Conservation (phyloP, 495 filamentous ascomycete species). For the Hypoxylon perforatum region DNA sequence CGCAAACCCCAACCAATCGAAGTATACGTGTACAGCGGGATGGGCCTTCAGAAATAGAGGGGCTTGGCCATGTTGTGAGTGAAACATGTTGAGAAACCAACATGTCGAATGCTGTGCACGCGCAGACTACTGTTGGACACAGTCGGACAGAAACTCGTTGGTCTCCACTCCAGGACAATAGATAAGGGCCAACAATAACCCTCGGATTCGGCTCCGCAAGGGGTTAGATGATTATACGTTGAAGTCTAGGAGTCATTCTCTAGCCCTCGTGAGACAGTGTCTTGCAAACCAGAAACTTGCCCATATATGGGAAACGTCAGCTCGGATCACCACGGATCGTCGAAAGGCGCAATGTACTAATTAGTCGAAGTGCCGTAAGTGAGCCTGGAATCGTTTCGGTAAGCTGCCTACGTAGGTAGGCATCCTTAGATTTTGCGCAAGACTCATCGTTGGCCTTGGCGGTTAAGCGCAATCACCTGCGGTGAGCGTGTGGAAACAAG, state of each 20-base stretch:
- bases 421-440: no score
- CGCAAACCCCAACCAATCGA: neutral
- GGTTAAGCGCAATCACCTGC: no score
- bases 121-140: neutral
- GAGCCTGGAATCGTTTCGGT: no score
- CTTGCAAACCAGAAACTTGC: conserved; percentile 22
- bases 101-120: neutral
- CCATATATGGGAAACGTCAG: conserved; percentile 7
- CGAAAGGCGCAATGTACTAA: neutral
- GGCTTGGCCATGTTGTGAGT: neutral
- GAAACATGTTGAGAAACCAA: neutral
- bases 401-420: no score
- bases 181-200: neutral
- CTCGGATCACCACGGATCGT: conserved; percentile 13
- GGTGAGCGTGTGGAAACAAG: no score
- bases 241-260: conserved; percentile 15
- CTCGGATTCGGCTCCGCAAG: conserved; percentile 30
- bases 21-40: neutral
- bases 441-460: no score
- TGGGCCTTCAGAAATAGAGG: neutral
- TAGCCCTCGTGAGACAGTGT: conserved; percentile 33
- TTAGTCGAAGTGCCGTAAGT: neutral
- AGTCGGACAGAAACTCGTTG: neutral
- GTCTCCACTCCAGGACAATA: conserved; percentile 1
- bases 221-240: conserved; percentile 7